Evolutionary conservation across 2,329 filamentous ascomycete species (phyloP), one percentile per base, ranked within the genome.

Genomic region (Capronia americana): DNA sequence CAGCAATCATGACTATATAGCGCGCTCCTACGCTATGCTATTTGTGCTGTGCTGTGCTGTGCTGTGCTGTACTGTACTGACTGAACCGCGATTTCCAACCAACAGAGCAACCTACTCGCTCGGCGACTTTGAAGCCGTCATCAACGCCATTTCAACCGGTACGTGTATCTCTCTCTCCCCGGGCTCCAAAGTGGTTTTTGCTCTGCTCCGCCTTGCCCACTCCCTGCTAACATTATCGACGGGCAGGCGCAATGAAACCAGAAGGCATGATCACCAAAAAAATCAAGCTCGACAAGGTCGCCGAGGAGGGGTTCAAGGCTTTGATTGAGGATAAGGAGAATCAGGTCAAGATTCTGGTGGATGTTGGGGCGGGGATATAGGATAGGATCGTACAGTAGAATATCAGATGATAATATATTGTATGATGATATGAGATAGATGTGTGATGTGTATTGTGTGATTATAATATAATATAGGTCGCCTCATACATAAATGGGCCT

Each of bases 101-200:
- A 5, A 5, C 59, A 70, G 69, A 41, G 82, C 83, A 28, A 85
- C 82, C 0, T 86, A 84, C 72, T 77, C 80, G 50, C 76, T 80
- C n/a, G 81, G 80, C 1, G 84, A 86, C 68, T 85, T 84, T 67
- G 78, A 83, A 65, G 77, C 77, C 26, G 79, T 83, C 44, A 74
- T 84, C 65, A 77, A 84, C 62, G 83, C 83, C 17, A 73, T 75
- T 20, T 70, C 70, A 28, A 70, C 68, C n/a, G 73, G 73, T 73
- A 61, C 38, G 68, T 58, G 17, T 32, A 32, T 32, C 8, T 32
- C 30, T 32, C 30, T n/a, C n/a, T n/a, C n/a, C n/a, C n/a, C n/a
- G n/a, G n/a, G n/a, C n/a, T n/a, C n/a, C n/a, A n/a, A n/a, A n/a
- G n/a, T n/a, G n/a, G n/a, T n/a, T n/a, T n/a, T n/a, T n/a, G n/a